Evolutionary conservation across 768 basidiomycete genomes (phyloP).

Genomic region (Termitomyces sp.): DNA sequence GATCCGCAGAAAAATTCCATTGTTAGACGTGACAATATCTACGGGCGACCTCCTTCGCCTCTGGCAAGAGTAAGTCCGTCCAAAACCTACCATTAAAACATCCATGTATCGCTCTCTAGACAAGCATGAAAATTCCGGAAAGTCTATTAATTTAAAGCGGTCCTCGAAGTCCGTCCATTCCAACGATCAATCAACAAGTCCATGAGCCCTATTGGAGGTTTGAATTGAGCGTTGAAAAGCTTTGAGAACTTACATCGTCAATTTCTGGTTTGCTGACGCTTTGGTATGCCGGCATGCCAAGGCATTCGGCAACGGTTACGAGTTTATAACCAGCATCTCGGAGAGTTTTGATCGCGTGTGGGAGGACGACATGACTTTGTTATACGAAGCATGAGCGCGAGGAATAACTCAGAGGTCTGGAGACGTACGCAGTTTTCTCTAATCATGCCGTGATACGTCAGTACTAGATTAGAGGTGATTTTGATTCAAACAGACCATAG

Average conservation of each 20-base stretch:
- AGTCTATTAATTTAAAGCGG: neutral
- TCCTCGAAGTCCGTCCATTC: neutral
- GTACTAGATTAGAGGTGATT: neutral
- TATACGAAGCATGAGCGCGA: too few relatives aligned
- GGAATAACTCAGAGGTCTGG: too few relatives aligned
- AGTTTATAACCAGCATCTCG: conserved; percentile 28
- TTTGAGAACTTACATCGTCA: neutral
- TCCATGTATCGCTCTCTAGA: too few relatives aligned
- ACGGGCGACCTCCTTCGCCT: neutral
- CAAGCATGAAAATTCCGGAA: neutral
- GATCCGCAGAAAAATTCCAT: neutral
- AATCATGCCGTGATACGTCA: neutral
- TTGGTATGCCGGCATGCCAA: conserved; percentile 29
- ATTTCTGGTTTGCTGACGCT: neutral
- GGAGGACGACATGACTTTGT: conserved; percentile 16
- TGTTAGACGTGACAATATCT: too few relatives aligned
- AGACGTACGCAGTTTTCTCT: conserved; percentile 1
- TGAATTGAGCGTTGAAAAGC: neutral
- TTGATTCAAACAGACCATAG: conserved; percentile 13
- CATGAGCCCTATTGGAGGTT: conserved; percentile 1
- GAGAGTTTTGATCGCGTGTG: conserved; percentile 22
- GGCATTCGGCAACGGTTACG: conserved; percentile 34
- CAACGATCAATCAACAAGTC: neutral
- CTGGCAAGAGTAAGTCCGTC: neutral
- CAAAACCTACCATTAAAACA: too few relatives aligned